Evolutionary conservation across 345 rosid genomes (phyloP).

Genomic region (Bruguiera parviflora): DNA sequence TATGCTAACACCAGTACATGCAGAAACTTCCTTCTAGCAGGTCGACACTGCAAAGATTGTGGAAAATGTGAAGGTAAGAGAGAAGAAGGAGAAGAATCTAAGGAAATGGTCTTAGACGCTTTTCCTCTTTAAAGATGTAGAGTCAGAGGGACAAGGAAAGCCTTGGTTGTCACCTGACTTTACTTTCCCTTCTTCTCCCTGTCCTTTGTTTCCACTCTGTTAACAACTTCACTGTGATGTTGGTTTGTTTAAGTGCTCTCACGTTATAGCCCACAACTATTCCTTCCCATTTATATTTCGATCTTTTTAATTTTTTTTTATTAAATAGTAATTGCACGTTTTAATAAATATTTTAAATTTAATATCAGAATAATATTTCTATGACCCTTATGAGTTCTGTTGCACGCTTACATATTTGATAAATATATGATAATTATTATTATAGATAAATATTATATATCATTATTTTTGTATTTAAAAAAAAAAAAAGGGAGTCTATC

Average conservation of each 20-base stretch:
- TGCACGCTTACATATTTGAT: no score
- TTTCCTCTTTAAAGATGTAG: constrained; percentile 6
- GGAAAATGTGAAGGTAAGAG: neutral
- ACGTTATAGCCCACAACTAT: no score
- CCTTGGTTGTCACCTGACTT: constrained; percentile 10
- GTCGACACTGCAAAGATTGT: neutral
- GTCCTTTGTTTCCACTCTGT: neutral
- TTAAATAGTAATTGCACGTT: no score
- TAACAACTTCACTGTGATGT: neutral
- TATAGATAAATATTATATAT: no score
- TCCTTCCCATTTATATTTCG: no score
- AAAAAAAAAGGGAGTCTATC: no score
- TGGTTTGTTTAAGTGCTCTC: neutral
- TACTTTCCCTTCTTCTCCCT: neutral
- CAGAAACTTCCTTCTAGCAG: neutral
- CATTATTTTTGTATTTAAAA: no score
- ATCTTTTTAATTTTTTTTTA: no score
- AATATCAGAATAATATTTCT: no score
- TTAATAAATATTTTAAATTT: no score
- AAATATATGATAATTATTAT: no score
- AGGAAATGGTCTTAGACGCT: neutral
- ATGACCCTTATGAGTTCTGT: no score
- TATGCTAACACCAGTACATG: neutral
- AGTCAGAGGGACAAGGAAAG: neutral
- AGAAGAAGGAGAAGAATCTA: constrained; percentile 5